Base-by-base conservation (phyloP, 352 stramenopile genomes). In the Pythium volutum region DNA sequence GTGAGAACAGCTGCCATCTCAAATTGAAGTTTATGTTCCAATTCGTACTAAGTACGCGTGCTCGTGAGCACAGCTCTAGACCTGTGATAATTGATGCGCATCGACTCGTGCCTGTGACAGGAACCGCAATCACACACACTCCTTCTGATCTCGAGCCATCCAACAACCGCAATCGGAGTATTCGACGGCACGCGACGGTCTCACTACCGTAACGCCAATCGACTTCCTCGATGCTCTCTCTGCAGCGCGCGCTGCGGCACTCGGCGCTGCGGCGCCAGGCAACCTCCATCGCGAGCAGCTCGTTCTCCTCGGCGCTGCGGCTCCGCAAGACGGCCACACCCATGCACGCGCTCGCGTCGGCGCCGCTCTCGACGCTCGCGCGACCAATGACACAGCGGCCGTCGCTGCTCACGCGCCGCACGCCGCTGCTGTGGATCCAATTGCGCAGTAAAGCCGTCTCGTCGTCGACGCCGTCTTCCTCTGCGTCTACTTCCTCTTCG, bases 401-500 rank as follows among this genome's bases (percentile, higher is more conserved):
- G 26, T 16, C 26, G 46, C 4, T 20, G 25, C 15, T 62, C 22
- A 26, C 53, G 15, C 52, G 61, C 9, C 62, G 62, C 22, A 46
- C 53, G 34, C 25, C 62, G 23, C 26, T 64, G n/a, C 27, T 64
- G 11, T 64, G 59, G 50, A 49, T 33, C 33, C 46, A 61, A 27
- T 51, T 26, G 14, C 46, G 59, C 36, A 36, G 56, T 18, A 51
- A 39, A 8, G 55, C 63, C 42, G 48, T 64, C 38, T 68, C 59
- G 15, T 72, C 62, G 23, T 64, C 69, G 6, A 36, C 31, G 31
- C 31, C n/a, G 20, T 65, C 65, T 0, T 62, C 49, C 20, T 60
- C 56, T 22, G 41, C 56, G 25, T 73, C 76, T 3, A 70, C 69
- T 1, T 43, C 53, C 33, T 20, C 45, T n/a, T n/a, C n/a, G n/a